Conservation (phyloP, 108 stramenopile genomes). For the Skeletonema grethae region DNA sequence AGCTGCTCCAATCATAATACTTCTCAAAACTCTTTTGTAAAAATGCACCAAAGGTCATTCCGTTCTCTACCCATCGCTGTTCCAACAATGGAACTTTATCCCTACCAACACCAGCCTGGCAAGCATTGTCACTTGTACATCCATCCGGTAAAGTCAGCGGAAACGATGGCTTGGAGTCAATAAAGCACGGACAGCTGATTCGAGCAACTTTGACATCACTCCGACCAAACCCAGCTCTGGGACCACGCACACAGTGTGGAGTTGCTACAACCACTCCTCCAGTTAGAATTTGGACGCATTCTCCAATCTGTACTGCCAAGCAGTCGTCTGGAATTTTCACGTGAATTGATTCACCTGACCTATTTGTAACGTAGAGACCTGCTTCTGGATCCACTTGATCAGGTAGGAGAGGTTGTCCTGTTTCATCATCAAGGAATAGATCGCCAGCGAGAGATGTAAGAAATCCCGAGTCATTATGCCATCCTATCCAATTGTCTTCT, state of each 20-base stretch:
- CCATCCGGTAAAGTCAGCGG: conserved; percentile 65
- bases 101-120: conserved; percentile 50
- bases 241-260: conserved; percentile 90
- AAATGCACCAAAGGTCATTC: conserved; percentile 91
- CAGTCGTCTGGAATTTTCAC: conserved; percentile 85
- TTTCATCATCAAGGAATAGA: conserved; percentile 75
- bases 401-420: conserved; percentile 51
- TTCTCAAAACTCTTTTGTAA: conserved; percentile 71
- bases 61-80: conserved; percentile 72
- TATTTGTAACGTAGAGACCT: conserved; percentile 82
- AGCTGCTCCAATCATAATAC: conserved; percentile 68
- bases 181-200: conserved; percentile 81
- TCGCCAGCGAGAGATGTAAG: conserved; percentile 91
- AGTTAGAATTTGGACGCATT: conserved; percentile 90
- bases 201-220: conserved; percentile 48
- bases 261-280: conserved; percentile 88
- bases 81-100: conserved; percentile 76
- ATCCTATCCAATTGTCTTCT: conserved; percentile 91
- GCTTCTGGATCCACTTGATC: conserved; percentile 66
- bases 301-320: conserved; percentile 93
- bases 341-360: conserved; percentile 54
- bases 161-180: conserved; percentile 81
- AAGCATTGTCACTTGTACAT: conserved; percentile 47
- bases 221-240: conserved; percentile 15
- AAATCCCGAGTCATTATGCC: conserved; percentile 93